These are phyloP conservation scores for Pythium chondricola DNA, from an alignment of 352 stramenopile genomes.

Conservation along the genomic window DNA sequence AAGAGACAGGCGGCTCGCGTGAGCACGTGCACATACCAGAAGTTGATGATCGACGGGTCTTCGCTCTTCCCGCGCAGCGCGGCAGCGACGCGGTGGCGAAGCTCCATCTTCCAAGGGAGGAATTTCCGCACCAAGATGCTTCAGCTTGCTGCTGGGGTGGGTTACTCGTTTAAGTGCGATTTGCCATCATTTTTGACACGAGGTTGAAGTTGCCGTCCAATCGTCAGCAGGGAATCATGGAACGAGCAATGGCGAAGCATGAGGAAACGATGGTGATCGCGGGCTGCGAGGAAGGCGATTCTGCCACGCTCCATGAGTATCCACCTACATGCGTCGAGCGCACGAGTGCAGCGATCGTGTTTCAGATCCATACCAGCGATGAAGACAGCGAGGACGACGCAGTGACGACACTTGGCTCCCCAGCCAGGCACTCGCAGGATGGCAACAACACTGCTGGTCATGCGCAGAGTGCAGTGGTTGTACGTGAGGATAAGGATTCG, in stretches of 20 bases:
- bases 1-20: not conserved
- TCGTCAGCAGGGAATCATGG: constrained; percentile 2
- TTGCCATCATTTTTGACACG: no score
- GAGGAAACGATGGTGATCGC: no score
- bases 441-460: no score
- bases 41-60: constrained; percentile 34
- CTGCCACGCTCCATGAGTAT: no score
- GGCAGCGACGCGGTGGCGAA: constrained; percentile 37
- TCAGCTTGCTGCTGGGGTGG: no score
- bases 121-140: no score
- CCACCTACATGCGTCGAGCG: no score
- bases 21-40: constrained; percentile 36
- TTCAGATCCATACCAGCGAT: constrained; percentile 15
- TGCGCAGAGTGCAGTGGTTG: no score
- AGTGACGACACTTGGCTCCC: constrained; percentile 35
- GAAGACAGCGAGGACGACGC: constrained; percentile 6
- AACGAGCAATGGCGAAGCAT: constrained; percentile 13
- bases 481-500: no score
- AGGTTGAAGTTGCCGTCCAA: constrained; percentile 20
- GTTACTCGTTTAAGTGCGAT: constrained; percentile 10
- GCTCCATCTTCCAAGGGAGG: constrained; percentile 24
- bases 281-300: no score
- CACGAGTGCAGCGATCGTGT: no score
- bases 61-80: constrained; percentile 20
- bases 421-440: constrained; percentile 11